Conservation (phyloP, 306 rosid genomes). For the Quercus engelmannii region DNA sequence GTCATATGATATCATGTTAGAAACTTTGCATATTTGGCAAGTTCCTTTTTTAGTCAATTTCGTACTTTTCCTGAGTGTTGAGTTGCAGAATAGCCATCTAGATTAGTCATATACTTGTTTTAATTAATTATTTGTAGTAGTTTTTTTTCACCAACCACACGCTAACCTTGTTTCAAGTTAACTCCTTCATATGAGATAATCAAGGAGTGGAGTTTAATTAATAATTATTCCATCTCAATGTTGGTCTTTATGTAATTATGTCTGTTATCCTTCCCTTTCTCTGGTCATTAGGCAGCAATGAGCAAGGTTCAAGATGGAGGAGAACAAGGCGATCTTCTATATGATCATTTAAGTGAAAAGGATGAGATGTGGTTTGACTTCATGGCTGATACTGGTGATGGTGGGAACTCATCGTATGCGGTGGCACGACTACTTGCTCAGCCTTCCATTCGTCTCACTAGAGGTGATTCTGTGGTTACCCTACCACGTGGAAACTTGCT, state of each 20-base stretch:
- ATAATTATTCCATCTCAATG: neutral
- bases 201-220: neutral
- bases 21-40: neutral
- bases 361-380: constrained; percentile 95
- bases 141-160: neutral
- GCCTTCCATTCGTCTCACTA: constrained; percentile 54
- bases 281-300: constrained; percentile 88
- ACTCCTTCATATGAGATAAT: constrained; percentile 15
- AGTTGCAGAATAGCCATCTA: no score
- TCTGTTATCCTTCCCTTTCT: constrained; percentile 20
- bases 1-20: neutral
- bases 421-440: constrained; percentile 90
- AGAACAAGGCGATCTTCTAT: constrained; percentile 58
- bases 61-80: no score
- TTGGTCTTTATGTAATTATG: constrained; percentile 1
- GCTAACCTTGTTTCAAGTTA: neutral
- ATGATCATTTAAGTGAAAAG: constrained; percentile 69
- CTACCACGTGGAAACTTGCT: constrained; percentile 86
- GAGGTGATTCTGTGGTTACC: constrained; percentile 47
- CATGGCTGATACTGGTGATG: constrained; percentile 99
- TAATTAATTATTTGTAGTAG: no score
- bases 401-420: constrained; percentile 96
- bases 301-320: constrained; percentile 61
- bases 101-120: no score
- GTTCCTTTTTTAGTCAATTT: no score